Conservation (phyloP, 202 grass and related monocot genomes). For the Carex arenaria region DNA sequence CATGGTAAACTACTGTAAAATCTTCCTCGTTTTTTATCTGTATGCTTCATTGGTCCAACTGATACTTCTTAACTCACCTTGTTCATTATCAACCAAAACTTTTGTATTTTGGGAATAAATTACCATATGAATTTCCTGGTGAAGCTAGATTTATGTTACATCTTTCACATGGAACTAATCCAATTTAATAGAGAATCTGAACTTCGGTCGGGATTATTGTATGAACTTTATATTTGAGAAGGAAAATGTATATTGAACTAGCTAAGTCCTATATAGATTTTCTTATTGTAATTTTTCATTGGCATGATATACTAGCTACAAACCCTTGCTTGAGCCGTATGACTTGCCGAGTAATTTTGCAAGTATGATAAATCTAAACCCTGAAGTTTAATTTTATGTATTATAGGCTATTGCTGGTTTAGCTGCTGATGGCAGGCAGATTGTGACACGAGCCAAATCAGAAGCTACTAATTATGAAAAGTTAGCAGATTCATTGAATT, state of each 20-base stretch:
- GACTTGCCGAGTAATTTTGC: not conserved
- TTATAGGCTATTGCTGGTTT: constrained; percentile 66
- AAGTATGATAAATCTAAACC: not conserved
- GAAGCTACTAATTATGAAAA: constrained; percentile 73
- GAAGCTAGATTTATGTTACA: not conserved
- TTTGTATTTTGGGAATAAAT: not conserved
- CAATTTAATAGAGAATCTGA: not conserved
- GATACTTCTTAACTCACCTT: not conserved
- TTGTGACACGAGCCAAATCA: constrained; percentile 64
- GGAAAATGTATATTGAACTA: not conserved
- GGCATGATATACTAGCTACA: not conserved
- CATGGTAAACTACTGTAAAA: constrained; percentile 41
- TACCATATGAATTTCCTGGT: not conserved
- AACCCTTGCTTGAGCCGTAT: not conserved
- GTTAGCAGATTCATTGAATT: constrained; percentile 24
- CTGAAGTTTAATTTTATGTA: not conserved
- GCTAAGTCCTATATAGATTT: not conserved
- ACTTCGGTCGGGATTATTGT: not conserved
- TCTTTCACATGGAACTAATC: not conserved
- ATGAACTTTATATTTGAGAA: not conserved
- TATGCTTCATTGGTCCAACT: not conserved
- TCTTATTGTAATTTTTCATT: not conserved
- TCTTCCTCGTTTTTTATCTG: not conserved
- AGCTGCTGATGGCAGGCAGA: constrained; percentile 83
- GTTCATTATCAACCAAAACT: not conserved